These are phyloP conservation scores for Fomitopsis betulina DNA, from an alignment of 1,284 basidiomycete genomes.

Conservation along the genomic window DNA sequence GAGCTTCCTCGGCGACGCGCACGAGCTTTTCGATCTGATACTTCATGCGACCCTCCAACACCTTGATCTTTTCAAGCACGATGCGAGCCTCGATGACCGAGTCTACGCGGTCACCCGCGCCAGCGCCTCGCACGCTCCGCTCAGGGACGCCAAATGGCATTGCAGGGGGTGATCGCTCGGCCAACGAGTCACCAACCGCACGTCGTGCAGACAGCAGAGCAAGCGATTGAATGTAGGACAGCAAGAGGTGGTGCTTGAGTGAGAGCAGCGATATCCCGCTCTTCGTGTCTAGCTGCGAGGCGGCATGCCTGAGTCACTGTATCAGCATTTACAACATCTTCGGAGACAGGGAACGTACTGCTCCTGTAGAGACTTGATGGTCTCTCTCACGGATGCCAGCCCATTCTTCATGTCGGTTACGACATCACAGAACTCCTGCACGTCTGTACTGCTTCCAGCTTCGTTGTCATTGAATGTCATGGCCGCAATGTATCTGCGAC, in stretches of 20 bases:
- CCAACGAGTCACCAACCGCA: constrained; percentile 57
- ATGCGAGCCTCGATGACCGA: constrained; percentile 70
- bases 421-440: constrained; percentile 32
- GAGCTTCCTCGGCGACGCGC: constrained; percentile 59
- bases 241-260: constrained; percentile 81
- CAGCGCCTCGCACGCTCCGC: constrained; percentile 50
- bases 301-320: constrained; percentile 24
- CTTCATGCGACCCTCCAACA: constrained; percentile 82
- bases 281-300: constrained; percentile 55
- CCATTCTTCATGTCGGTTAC: constrained; percentile 62
- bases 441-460: constrained; percentile 9
- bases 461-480: constrained; percentile 3
- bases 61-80: constrained; percentile 76
- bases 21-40: constrained; percentile 97
- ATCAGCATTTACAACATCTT: background rate
- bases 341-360: constrained; percentile 36
- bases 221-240: constrained; percentile 88
- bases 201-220: constrained; percentile 72
- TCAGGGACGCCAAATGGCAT: constrained; percentile 48
- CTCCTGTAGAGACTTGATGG: constrained; percentile 48
- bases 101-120: constrained; percentile 65
- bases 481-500: background rate
- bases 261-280: constrained; percentile 90
- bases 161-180: constrained; percentile 42
- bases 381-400: constrained; percentile 55